A percentile compares a stretch with the other conserved stretches of the same genome.
Conservation (phyloP, 2,329 filamentous ascomycete species). For the Aureobasidium sp. region DNA sequence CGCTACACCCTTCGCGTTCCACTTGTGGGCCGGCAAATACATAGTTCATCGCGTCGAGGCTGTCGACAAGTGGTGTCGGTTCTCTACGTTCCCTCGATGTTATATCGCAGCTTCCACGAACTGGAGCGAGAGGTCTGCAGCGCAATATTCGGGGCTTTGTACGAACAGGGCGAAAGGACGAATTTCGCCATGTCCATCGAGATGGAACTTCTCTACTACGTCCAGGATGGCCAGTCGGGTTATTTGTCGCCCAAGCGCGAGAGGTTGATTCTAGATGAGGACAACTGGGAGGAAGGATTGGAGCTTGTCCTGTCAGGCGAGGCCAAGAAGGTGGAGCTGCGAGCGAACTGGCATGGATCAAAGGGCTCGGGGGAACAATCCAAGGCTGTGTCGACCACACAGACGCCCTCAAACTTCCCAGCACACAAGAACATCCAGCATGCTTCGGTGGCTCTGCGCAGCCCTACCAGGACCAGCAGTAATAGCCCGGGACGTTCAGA, state of each 20-base stretch:
- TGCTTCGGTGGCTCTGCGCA: not conserved
- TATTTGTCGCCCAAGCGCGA: not conserved
- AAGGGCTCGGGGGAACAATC: not conserved
- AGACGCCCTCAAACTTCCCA: slow-evolving; percentile 2
- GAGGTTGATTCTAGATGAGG: not conserved
- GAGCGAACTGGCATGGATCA: not conserved
- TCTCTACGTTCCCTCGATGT: not conserved
- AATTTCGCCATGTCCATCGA: not conserved
- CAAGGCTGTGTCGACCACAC: not conserved
- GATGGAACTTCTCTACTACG: not conserved
- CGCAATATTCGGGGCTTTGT: slow-evolving; percentile 3
- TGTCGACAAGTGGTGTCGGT: not conserved
- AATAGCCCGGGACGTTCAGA: slow-evolving; percentile 2
- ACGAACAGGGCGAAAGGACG: not conserved
- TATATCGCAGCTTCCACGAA: not conserved
- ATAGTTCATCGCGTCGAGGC: not conserved
- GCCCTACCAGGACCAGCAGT: not conserved
- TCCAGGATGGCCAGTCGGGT: not conserved
- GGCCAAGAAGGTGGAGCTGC: not conserved
- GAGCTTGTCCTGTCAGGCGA: not conserved
- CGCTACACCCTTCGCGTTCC: not conserved
- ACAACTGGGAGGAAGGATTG: slow-evolving; percentile 1
- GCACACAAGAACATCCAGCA: not conserved
- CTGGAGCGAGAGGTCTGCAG: slow-evolving; percentile 2
- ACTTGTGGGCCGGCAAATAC: not conserved